Evolutionary conservation across 2,329 filamentous ascomycete species (phyloP).

Genomic region (Paecilomyces sp.): DNA sequence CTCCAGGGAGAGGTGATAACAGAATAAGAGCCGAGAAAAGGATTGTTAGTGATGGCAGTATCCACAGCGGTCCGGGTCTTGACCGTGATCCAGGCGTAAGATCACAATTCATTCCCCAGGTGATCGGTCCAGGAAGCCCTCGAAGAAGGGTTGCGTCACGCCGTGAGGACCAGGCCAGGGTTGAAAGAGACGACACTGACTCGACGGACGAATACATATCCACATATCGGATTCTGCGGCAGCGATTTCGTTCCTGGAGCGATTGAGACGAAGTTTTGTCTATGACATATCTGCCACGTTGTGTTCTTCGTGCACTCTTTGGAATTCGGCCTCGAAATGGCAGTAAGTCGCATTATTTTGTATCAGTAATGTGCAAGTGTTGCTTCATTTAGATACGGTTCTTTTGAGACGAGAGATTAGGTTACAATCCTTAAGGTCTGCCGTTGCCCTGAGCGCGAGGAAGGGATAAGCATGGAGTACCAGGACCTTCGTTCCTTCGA

Average conservation of each 20-base stretch:
- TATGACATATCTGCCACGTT: neutral
- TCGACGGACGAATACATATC: slow-evolving; percentile 15
- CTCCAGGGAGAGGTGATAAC: slow-evolving; percentile 17
- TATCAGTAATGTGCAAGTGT: neutral
- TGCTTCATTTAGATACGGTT: neutral
- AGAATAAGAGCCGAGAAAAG: slow-evolving; percentile 13
- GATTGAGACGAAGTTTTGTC: neutral
- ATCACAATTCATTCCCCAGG: slow-evolving; percentile 12
- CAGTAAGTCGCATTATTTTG: neutral
- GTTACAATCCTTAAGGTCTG: neutral
- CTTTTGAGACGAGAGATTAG: neutral
- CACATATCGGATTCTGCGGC: slow-evolving; percentile 12
- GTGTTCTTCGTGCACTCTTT: neutral
- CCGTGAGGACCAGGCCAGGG: neutral
- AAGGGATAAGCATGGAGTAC: neutral
- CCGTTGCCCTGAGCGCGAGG: neutral
- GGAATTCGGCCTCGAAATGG: neutral
- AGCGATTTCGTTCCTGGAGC: slow-evolving; percentile 11
- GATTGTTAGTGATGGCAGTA: slow-evolving; percentile 11
- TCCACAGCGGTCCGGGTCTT: slow-evolving; percentile 13
- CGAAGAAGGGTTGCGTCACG: neutral
- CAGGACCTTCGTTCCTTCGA: neutral
- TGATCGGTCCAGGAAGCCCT: slow-evolving; percentile 10
- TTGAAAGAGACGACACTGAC: slow-evolving; percentile 12
- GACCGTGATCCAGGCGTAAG: slow-evolving; percentile 11